Evolutionary conservation across 192 early-diverging fungal species (phyloP).

Genomic region (Entophlyctis helioformis): DNA sequence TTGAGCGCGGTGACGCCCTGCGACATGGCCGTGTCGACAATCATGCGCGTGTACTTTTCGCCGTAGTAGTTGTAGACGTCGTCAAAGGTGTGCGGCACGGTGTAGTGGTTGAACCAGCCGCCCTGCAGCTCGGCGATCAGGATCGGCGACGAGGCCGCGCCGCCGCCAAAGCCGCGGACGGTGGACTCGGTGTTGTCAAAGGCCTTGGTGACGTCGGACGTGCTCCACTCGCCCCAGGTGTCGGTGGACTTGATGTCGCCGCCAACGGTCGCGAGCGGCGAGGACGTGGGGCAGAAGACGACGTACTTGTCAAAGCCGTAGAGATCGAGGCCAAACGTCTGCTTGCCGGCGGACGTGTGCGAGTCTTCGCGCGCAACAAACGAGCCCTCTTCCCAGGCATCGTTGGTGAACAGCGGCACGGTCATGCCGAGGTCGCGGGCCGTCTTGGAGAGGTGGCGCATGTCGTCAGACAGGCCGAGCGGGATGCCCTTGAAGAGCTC

Average conservation of each 20-base stretch:
- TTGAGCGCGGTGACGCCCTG: constrained; percentile 54
- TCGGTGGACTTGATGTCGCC: constrained; percentile 8
- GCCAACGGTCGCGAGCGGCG: constrained; percentile 3
- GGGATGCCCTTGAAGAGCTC: constrained; percentile 50
- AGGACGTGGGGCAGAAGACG: constrained; percentile 18
- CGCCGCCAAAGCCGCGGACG: constrained; percentile 56
- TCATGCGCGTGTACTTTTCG: constrained; percentile 46
- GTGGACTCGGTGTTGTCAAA: constrained; percentile 54
- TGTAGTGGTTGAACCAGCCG: constrained; percentile 70
- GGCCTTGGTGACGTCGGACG: constrained; percentile 25
- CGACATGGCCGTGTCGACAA: constrained; percentile 49
- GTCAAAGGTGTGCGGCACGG: constrained; percentile 49
- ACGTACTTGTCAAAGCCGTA: constrained; percentile 75
- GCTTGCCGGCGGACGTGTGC: constrained; percentile 12
- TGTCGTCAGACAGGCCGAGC: constrained; percentile 68
- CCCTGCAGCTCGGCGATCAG: constrained; percentile 70
- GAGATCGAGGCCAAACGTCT: constrained; percentile 59
- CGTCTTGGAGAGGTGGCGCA: constrained; percentile 59
- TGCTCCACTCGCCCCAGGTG: constrained; percentile 45
- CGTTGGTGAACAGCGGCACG: constrained; percentile 79
- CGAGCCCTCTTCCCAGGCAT: constrained; percentile 58
- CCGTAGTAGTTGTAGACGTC: constrained; percentile 60
- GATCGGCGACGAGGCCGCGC: constrained; percentile 50
- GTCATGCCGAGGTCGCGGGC: constrained; percentile 64
- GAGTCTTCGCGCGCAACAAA: constrained; percentile 34